phyloP scores from a whole-genome alignment of 202 grass and related monocot genomes.

The Setaria viridis region DNA sequence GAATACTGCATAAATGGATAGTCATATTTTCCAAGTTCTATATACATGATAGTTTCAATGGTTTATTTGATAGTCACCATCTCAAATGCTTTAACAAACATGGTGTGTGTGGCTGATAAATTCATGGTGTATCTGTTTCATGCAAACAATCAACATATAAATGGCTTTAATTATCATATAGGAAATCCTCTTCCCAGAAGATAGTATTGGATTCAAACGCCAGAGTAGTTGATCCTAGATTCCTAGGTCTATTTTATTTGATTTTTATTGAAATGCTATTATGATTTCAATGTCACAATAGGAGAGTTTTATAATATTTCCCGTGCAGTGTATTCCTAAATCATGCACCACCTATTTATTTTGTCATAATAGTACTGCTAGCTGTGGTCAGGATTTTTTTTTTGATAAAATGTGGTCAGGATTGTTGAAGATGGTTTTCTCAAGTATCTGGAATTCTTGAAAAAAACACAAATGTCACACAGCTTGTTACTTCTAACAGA shows the following conservation, averaged over 20 bases:
- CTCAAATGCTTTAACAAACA: slow-evolving; percentile 3
- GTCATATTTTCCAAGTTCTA: background rate
- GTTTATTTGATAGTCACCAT: background rate
- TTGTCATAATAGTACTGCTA: background rate
- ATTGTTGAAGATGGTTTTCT: background rate
- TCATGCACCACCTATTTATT: background rate
- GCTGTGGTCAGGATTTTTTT: background rate
- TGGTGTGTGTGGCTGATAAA: background rate
- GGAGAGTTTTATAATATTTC: background rate
- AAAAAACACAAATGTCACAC: background rate
- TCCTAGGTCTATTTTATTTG: background rate
- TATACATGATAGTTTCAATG: background rate
- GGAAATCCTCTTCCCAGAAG: background rate
- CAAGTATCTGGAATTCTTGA: background rate
- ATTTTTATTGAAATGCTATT: background rate
- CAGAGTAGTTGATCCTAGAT: too few species aligned
- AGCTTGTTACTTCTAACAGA: background rate
- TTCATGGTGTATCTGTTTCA: background rate
- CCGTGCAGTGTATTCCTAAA: background rate
- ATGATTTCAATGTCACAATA: background rate
- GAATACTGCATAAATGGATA: background rate
- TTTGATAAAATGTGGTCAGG: background rate
- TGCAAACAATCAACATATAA: background rate
- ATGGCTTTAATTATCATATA: background rate
- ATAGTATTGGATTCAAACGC: background rate